Percentiles rank a stretch among this genome's conserved stretches.
phyloP scores from a whole-genome alignment of 225 moss, liverwort and hornwort species.

The Pleurozium schreberi region DNA sequence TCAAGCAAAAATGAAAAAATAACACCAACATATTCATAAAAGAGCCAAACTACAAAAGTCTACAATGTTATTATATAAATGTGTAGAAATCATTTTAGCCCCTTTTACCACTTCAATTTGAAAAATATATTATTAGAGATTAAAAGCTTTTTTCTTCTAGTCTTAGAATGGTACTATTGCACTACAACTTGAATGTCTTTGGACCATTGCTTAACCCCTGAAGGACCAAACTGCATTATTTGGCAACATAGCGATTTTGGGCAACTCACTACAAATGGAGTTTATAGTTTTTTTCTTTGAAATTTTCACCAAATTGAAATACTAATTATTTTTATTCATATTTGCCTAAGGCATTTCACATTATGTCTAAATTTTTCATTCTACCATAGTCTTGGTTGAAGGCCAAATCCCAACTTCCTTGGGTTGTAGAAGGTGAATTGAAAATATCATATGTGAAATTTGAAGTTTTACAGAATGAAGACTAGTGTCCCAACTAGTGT shows the following conservation, averaged over 20 bases:
- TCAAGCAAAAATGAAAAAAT: neutral
- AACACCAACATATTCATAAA: neutral
- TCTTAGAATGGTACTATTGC: neutral
- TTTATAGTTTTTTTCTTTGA: no score
- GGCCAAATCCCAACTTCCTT: neutral
- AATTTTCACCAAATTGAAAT: no score
- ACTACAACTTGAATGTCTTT: neutral
- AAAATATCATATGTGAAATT: neutral
- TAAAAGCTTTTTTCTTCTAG: neutral
- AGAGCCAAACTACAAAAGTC: neutral
- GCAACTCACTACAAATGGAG: no score
- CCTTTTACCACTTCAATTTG: neutral
- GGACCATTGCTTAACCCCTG: rapidly evolving
- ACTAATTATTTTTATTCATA: neutral
- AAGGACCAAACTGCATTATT: no score
- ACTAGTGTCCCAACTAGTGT: rapidly evolving
- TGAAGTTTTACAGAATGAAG: neutral
- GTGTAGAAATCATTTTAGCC: no score
- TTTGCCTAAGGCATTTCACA: rapidly evolving
- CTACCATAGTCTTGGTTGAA: neutral
- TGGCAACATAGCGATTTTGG: no score
- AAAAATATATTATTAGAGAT: neutral
- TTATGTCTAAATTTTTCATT: no score
- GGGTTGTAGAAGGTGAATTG: neutral
- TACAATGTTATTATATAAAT: neutral